Conservation (phyloP, 139 green algal genomes). For the Pycnococcus provasolii region DNA sequence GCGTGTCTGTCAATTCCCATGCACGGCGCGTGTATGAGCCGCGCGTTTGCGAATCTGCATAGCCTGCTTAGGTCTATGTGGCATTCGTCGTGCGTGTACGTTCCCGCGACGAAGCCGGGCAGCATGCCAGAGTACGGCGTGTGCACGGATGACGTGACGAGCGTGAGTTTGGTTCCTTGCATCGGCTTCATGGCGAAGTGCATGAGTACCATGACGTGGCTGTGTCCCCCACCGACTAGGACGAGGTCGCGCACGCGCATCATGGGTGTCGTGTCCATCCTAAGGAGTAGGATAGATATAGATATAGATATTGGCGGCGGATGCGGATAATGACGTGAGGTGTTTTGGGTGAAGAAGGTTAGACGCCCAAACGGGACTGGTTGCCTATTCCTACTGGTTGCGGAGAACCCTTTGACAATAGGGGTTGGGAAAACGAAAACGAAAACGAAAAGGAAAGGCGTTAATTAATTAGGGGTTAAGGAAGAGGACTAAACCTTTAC, state of each 20-base stretch:
- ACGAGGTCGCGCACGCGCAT: constrained; percentile 12
- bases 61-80: constrained; percentile 82
- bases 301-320: too few species aligned
- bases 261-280: too few species aligned
- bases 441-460: too few species aligned
- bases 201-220: constrained; percentile 42
- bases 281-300: too few species aligned
- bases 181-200: constrained; percentile 39
- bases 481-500: too few species aligned
- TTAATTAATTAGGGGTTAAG: too few species aligned
- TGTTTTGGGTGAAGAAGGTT: too few species aligned
- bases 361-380: too few species aligned
- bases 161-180: constrained; percentile 67
- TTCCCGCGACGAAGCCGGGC: constrained; percentile 78
- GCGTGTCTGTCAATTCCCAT: constrained; percentile 33
- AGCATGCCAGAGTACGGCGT: constrained; percentile 98
- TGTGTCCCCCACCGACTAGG: constrained; percentile 29
- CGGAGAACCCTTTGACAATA: too few species aligned
- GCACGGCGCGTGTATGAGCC: constrained; percentile 62
- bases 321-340: too few species aligned
- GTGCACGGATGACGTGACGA: constrained; percentile 66
- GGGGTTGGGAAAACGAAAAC: too few species aligned
- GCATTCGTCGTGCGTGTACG: constrained; percentile 80
- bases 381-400: too few species aligned
- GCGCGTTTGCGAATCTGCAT: constrained; percentile 49